Conservation (phyloP, 768 basidiomycete genomes). For the Pholiota microspora region DNA sequence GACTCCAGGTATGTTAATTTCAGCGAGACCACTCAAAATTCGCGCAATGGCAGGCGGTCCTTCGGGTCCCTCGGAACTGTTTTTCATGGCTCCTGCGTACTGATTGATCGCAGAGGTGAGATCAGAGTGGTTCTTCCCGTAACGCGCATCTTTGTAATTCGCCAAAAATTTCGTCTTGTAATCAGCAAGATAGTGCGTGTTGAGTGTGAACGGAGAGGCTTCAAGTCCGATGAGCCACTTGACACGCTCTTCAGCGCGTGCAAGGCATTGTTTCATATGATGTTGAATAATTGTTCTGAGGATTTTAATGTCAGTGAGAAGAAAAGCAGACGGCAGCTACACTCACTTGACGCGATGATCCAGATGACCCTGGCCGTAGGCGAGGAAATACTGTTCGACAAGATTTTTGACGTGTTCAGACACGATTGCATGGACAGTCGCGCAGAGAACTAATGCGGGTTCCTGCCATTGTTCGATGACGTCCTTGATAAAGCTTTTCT, state of each 20-base stretch:
- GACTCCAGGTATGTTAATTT: constrained; percentile 36
- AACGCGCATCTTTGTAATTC: constrained; percentile 43
- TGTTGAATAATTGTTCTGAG: constrained; percentile 36
- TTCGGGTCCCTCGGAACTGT: neutral
- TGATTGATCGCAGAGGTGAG: constrained; percentile 24
- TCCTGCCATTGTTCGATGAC: constrained; percentile 47
- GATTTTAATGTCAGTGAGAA: neutral
- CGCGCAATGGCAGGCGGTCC: constrained; percentile 26
- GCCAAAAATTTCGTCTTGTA: constrained; percentile 40
- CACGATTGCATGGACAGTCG: constrained; percentile 34
- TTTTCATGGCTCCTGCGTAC: too few species aligned
- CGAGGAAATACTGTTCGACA: constrained; percentile 46
- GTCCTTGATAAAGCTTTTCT: constrained; percentile 43
- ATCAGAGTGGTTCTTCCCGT: constrained; percentile 25
- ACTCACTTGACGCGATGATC: constrained; percentile 44
- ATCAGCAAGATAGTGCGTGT: constrained; percentile 47
- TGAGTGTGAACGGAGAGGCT: constrained; percentile 46
- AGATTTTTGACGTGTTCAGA: constrained; percentile 38
- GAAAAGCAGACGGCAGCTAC: neutral
- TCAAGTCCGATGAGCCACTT: constrained; percentile 52
- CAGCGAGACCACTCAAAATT: constrained; percentile 32
- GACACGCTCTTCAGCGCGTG: constrained; percentile 37
- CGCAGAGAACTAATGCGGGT: constrained; percentile 49
- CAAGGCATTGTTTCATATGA: constrained; percentile 44
- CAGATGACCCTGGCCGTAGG: constrained; percentile 52